Evolutionary conservation across 2,329 filamentous ascomycete species (phyloP), one percentile per base, ranked within the genome.

Genomic region (Aspergillus alliaceus): DNA sequence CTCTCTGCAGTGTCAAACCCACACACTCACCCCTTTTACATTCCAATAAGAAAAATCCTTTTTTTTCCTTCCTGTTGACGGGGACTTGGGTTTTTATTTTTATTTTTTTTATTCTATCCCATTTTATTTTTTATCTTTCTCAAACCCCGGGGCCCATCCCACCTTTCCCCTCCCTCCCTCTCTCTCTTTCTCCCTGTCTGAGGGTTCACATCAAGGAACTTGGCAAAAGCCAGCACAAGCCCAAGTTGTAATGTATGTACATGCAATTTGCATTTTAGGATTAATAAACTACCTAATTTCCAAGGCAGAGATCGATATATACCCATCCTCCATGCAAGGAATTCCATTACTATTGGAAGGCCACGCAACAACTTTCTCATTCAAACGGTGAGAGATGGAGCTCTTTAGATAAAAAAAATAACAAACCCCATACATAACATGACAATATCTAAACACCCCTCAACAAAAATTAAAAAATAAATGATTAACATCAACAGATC

Each of bases 291-390:
- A 15, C 15, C 40, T n/a, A 8, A 25, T 14, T 35, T 46, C 25
- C 27, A 35, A 20, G 25, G 48, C 29, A 29, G 25, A 7, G 27
- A 34, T 44, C 42, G n/a, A 42, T 55, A 47, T 39, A 53, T 31
- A 27, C 22, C 51, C n/a, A 37, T 27, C 11, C 25, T 18, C 37
- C 22, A 56, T 57, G 58, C 54, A 59, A 59, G 58, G 58, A 57
- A 54, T 50, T 32, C 18, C n/a, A 54, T 44, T 37, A 46, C 39
- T 51, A 51, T 51, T 52, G 51, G 34, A 51, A 46, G 32, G 29
- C 32, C 39, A 27, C 15, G 9, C 34, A 54, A 12, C 31, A 22
- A 40, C 20, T 9, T 20, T 29, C 27, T 29, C 27, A 9, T 29
- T n/a, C n/a, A n/a, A n/a, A n/a, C n/a, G n/a, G n/a, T n/a, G n/a